Conservation (phyloP, 306 rosid genomes). For the Mimosa pudica region DNA sequence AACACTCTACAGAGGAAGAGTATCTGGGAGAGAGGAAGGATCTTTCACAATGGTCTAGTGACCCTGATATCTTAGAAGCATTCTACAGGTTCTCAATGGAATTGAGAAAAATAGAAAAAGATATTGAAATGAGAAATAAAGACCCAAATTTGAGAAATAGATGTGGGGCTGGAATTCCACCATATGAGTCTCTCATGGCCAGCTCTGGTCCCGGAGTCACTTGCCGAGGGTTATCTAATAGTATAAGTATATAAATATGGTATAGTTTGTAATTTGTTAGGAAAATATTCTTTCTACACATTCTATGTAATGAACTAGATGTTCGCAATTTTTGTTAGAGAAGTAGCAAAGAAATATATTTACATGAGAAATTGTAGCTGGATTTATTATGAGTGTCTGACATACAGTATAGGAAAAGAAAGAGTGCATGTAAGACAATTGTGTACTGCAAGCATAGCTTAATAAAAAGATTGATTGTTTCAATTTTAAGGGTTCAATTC, state of each 20-base stretch:
- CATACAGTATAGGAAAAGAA: neutral
- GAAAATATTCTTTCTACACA: neutral
- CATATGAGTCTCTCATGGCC: conserved; percentile 40
- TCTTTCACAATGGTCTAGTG: neutral
- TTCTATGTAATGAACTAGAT: too few relatives aligned
- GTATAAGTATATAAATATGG: conserved; percentile 37
- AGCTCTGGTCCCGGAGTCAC: conserved; percentile 46
- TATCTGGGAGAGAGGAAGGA: neutral
- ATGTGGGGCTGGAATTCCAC: conserved; percentile 48
- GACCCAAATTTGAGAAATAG: conserved; percentile 41
- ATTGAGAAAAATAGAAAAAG: conserved; percentile 38
- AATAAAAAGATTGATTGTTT: too few relatives aligned
- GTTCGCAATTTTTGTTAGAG: neutral
- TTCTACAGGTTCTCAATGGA: conserved; percentile 46
- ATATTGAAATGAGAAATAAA: conserved; percentile 41
- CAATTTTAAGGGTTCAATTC: too few relatives aligned
- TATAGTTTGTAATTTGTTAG: neutral
- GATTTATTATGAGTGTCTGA: neutral
- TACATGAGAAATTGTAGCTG: too few relatives aligned
- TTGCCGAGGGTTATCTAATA: conserved; percentile 41
- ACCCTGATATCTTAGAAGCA: conserved; percentile 23
- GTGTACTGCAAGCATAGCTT: too few relatives aligned
- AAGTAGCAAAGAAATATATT: too few relatives aligned
- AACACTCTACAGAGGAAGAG: neutral
- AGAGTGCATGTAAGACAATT: neutral